Base-by-base conservation (phyloP, 2,329 filamentous ascomycete species). In the Diaporthe batatas region DNA sequence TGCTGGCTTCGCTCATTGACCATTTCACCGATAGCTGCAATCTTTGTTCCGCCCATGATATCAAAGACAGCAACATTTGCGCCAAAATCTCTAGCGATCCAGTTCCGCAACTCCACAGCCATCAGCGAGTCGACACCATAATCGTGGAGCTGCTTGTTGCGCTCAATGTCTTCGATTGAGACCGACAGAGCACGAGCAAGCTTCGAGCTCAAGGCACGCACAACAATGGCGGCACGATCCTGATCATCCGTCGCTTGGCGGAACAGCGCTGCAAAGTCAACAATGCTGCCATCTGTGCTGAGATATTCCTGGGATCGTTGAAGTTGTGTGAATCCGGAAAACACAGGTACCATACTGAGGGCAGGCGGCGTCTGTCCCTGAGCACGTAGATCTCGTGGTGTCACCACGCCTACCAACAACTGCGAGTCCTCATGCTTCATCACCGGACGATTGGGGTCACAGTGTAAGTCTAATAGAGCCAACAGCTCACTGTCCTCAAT, bases 31-130 rank as follows among this genome's bases (percentile, higher is more conserved):
- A 49, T 49, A 1, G 18, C 21, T 1, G 1, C 47, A 21, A 68
- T 59, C 21, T 36, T 36, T 23, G 25, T 58, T 10, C 57, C 49
- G 2, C 55, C 78, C 77, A 84, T 77, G 29, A 84, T 81, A 11
- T 83, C 80, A 72, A 84, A 83, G 4, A 82, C 79, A 0, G 80
- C 75, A 42, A 84, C 72, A 18, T 79, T 78, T 1, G 80, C 80
- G 0, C 77, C 78, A 69, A 82, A 80, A 7, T 79, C 79, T 49
- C 79, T 78, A 12, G 76, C 75, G 5, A 86, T 75, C 84, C 84
- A 86, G 34, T 82, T 83, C 1, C 84, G 76, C 36, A 87, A 53
- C 75, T 86, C 84, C 0, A 86, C 81, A 0, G 83, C 84, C 25
- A 86, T 80, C 0, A 86, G 79, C 0, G 82, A 84, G 76, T 85